Base-by-base conservation (phyloP, 1,284 basidiomycete genomes). In the Phylloboletellus chloephorus region DNA sequence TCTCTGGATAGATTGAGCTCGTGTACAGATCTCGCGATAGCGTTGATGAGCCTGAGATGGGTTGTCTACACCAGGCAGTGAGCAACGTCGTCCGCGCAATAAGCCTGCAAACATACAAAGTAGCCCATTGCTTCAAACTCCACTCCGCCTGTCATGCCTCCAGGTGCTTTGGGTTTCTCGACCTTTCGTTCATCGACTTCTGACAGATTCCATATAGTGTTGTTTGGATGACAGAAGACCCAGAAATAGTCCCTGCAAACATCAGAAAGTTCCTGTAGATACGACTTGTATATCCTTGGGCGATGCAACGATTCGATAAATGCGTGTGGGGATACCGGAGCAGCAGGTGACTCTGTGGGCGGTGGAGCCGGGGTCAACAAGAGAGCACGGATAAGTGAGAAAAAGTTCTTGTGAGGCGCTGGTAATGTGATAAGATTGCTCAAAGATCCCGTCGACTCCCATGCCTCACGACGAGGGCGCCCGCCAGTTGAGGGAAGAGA, bases 121-220 rank as follows among this genome's bases (percentile, higher is more conserved):
- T 98, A 98, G 11, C 76, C 77, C 84, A 98, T 96, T 0, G 95
- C 95, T 64, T 98, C 95, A 59, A 86, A 94, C 61, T 98, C 95
- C 8, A 98, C 96, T 8, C 96, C 95, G 7, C 95, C 96, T 0
- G 96, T 98, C 80, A 98, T 97, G 6, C 95, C 95, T 6, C 92
- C 91, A 0, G 96, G 95, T 3, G 96, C 95, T 25, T 89, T 78
- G 3, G 95, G 96, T 53, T 83, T 87, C 64, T 93, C 90, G 4
- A 94, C 89, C 41, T 78, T 78, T 2, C 69, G 76, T 58, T 90
- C 83, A 54, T 97, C 87, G 0, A 89, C 82, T 52, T 92, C 83
- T 5, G 73, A 66, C 19, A 94, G 67, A 12, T 82, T 71, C 93
- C 93, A 97, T 32, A 95, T 82, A 1, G 81, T 79, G 57, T 98